A percentile compares a stretch with the other conserved stretches of the same genome.
Evolutionary conservation across 2,329 filamentous ascomycete genomes (phyloP).

Genomic region (Hirsutella rhossiliensis): DNA sequence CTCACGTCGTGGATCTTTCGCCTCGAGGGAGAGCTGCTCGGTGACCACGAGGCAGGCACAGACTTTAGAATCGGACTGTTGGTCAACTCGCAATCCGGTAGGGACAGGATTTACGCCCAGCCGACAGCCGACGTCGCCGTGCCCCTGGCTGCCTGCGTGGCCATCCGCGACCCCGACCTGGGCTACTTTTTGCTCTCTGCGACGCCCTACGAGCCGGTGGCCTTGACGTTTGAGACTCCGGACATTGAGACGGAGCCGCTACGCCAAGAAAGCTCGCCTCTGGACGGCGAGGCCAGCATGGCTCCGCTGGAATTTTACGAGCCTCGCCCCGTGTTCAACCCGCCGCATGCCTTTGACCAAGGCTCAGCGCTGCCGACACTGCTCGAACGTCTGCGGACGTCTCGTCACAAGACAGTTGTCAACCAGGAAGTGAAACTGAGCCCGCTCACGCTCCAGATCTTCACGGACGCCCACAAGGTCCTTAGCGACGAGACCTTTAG

Average conservation of each 20-base stretch:
- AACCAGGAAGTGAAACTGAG: conserved; percentile 59
- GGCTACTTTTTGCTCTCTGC: conserved; percentile 52
- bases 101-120: conserved; percentile 46
- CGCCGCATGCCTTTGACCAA: conserved; percentile 47
- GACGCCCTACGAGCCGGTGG: conserved; percentile 44
- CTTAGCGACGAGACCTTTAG: conserved; percentile 57
- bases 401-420: conserved; percentile 47
- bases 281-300: conserved; percentile 29
- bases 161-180: conserved; percentile 48
- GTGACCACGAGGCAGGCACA: conserved; percentile 42
- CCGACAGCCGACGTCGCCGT: conserved; percentile 30
- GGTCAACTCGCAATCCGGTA: conserved; percentile 43
- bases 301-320: conserved; percentile 41
- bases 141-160: conserved; percentile 40
- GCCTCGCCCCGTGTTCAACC: conserved; percentile 54
- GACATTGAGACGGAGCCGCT: conserved; percentile 36
- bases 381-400: conserved; percentile 44
- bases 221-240: conserved; percentile 46
- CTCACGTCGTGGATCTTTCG: conserved; percentile 52
- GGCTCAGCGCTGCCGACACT: conserved; percentile 42
- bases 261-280: conserved; percentile 28
- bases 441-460: conserved; percentile 56
- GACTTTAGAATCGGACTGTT: conserved; percentile 51
- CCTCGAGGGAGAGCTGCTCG: conserved; percentile 47
- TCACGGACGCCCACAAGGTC: conserved; percentile 62